Conservation (phyloP, 2,329 filamentous ascomycete species). For the Parastagonospora avenae region DNA sequence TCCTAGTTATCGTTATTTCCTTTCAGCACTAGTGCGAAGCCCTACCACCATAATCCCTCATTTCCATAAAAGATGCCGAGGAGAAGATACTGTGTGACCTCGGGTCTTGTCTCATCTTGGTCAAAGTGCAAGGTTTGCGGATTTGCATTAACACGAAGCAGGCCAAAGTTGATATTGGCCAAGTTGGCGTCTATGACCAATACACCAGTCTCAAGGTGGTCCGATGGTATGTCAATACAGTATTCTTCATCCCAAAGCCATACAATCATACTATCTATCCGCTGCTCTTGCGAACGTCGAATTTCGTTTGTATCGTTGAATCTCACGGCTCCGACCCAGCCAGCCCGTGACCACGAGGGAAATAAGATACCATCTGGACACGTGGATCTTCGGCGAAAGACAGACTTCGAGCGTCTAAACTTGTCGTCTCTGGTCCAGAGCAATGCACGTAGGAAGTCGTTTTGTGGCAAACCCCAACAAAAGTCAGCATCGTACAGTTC, state of each 20-base stretch:
- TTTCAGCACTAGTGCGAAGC: no score
- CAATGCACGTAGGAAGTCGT: background rate
- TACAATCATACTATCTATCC: background rate
- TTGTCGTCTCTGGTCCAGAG: background rate
- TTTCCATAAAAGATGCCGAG: background rate
- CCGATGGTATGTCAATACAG: background rate
- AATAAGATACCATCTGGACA: background rate
- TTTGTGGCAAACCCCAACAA: background rate
- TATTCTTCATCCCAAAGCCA: background rate
- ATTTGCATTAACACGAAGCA: no score
- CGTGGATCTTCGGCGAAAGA: background rate
- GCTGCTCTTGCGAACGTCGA: background rate
- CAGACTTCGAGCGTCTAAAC: background rate
- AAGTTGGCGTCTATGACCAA: background rate
- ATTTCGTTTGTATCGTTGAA: background rate
- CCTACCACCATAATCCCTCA: background rate
- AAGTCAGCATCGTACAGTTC: background rate
- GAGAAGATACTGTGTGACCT: background rate
- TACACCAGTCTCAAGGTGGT: background rate
- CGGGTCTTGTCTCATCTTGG: background rate
- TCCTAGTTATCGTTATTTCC: no score
- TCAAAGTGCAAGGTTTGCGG: background rate
- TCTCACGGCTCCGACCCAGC: background rate
- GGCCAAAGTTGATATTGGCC: background rate
- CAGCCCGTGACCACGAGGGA: constrained; percentile 2